Conservation (phyloP, 2,329 filamentous ascomycete genomes). For the Hypocrella siamensis region DNA sequence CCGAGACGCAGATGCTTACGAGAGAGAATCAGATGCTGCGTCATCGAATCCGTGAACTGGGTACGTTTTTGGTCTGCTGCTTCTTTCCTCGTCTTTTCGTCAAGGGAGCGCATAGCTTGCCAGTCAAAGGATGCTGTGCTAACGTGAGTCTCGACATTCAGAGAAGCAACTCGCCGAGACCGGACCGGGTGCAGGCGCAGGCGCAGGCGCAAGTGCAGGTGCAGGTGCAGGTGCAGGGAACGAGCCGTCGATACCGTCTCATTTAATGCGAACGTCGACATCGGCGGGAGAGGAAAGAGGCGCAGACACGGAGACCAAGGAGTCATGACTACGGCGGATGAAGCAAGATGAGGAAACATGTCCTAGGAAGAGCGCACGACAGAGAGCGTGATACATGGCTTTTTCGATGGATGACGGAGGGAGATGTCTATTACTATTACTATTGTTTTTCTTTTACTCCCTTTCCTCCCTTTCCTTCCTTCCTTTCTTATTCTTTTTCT, state of each 20-base stretch:
- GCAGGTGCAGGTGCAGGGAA: conserved; percentile 16
- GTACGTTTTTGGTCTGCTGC: conserved; percentile 26
- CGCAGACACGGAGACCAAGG: conserved; percentile 5
- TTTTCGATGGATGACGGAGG: too few relatives aligned
- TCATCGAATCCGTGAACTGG: conserved; percentile 56
- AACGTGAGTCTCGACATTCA: conserved; percentile 11
- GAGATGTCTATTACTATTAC: too few relatives aligned
- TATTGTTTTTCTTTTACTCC: too few relatives aligned
- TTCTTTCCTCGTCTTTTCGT: too few relatives aligned
- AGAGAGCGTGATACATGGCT: background rate
- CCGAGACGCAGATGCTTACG: conserved; percentile 62
- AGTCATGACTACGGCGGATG: too few relatives aligned
- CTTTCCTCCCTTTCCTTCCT: too few relatives aligned
- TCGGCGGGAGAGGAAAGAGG: conserved; percentile 19
- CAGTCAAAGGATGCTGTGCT: too few relatives aligned
- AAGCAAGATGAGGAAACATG: background rate
- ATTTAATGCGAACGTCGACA: conserved; percentile 30
- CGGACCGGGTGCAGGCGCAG: conserved; percentile 13
- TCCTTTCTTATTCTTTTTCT: too few relatives aligned
- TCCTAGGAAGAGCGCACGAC: background rate
- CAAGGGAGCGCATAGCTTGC: too few relatives aligned
- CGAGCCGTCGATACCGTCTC: conserved; percentile 33
- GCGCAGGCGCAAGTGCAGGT: conserved; percentile 18
- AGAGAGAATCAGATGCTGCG: conserved; percentile 75
- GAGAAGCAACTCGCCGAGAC: conserved; percentile 36